phyloP scores from a whole-genome alignment of 192 early-diverging fungal species.

The Rhizophagus sp. region DNA sequence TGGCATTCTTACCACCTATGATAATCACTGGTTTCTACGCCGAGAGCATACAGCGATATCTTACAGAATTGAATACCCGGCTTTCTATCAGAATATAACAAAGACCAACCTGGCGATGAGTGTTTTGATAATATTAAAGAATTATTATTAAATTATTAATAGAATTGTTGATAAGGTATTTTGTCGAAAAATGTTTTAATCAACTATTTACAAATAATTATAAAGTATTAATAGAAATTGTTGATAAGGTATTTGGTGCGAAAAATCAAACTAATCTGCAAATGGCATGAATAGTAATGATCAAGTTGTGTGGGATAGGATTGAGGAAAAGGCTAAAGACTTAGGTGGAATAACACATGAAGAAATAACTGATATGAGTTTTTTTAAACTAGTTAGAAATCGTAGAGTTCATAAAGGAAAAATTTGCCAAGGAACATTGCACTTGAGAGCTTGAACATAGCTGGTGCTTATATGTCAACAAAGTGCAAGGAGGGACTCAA shows the following conservation, averaged over 20 bases:
- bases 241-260: no score
- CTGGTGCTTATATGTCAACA: neutral
- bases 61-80: no score
- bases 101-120: neutral
- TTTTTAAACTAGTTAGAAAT: neutral
- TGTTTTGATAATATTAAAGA: neutral
- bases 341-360: neutral
- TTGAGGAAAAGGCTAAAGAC: neutral
- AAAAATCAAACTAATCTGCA: no score
- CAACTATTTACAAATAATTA: no score
- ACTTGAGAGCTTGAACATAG: neutral
- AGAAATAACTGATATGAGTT: neutral
- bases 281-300: neutral
- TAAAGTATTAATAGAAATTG: no score
- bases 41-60: no score
- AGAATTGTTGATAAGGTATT: no score
- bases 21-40: no score
- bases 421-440: neutral
- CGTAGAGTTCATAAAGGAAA: neutral
- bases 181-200: no score
- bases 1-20: no score
- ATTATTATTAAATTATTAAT: no score
- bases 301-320: neutral
- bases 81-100: neutral
- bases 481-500: neutral